Evolutionary conservation across 2,329 filamentous ascomycete genomes (phyloP), one percentile per base, ranked within the genome.

Genomic region (Xylogone sp.): DNA sequence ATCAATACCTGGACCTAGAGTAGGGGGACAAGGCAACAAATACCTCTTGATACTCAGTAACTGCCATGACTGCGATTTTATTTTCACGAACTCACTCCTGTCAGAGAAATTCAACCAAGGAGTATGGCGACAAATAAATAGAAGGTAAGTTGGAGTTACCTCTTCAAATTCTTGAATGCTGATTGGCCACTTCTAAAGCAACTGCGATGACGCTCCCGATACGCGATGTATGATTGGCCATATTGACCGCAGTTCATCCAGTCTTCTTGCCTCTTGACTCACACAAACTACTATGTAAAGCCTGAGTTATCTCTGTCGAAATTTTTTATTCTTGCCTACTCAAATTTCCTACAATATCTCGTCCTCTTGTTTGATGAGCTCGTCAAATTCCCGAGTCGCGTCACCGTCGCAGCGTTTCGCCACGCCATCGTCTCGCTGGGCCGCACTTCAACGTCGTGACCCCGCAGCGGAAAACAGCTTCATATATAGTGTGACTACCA

Each of bases 401-500:
- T 39, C 44, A 12, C 29, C 21, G 42, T 46, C 21, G 34, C 43
- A 48, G 6, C 21, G 45, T 21, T 62, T 62, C 49, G 45, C 45
- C 21, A 59, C 56, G 3, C 34, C 56, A 18, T 48, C 44, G 20
- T 50, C 46, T 18, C 62, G 62, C 48, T 64, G 61, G 61, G 45
- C 54, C 24, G 62, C 62, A n/a, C 52, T 66, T 6, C 44, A 52
- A 39, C 49, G 52, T 19, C 71, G 73, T 45, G 65, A 73, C 53
- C 61, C 70, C 29, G 55, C 59, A 19, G 67, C 72, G 2, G 64
- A 71, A 50, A 65, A 59, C 2, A 59, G 67, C 16, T 80, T 79
- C 63, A 64, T 78, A 46, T 79, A 79, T 63, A 66, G 68, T n/a
- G 76, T 79, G 21, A 70, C 67, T 49, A 73, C 72, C 3, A 78